Conservation (phyloP, 164 flowering plant genomes). For the Dillenia suffruticosa region DNA sequence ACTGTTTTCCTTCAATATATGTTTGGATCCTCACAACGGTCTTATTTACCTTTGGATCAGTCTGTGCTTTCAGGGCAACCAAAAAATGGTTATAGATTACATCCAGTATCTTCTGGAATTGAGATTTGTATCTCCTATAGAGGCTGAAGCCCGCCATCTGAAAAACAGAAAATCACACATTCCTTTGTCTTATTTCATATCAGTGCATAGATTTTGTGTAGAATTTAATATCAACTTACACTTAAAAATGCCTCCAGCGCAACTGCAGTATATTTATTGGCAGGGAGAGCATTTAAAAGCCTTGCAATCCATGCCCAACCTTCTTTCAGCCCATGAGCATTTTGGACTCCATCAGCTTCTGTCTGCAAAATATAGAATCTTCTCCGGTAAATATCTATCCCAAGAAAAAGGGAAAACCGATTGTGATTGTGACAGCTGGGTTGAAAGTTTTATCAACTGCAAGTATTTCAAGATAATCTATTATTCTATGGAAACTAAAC, state of each 20-base stretch:
- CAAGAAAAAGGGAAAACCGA: too few species aligned
- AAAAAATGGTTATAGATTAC: conserved; percentile 45
- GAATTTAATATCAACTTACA: conserved; percentile 31
- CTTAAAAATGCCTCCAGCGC: conserved; percentile 72
- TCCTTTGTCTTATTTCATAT: neutral
- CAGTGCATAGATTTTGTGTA: too few species aligned
- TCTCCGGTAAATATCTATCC: neutral
- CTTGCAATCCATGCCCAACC: conserved; percentile 98
- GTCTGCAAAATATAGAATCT: conserved; percentile 44
- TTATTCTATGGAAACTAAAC: too few species aligned
- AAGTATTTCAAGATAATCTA: too few species aligned
- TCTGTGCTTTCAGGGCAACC: conserved; percentile 31
- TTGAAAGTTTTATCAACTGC: too few species aligned
- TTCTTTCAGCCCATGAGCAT: conserved; percentile 68
- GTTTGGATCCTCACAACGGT: conserved; percentile 33
- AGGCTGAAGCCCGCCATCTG: conserved; percentile 90
- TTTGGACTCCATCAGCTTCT: conserved; percentile 49
- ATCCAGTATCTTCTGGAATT: conserved; percentile 63
- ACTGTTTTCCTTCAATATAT: conserved; percentile 54
- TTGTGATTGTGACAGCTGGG: too few species aligned
- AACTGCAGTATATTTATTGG: conserved; percentile 57
- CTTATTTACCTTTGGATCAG: conserved; percentile 28
- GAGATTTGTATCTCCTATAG: conserved; percentile 53
- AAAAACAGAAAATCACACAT: neutral
- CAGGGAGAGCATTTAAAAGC: conserved; percentile 69